Conservation (phyloP, 164 flowering plant genomes). For the Taxillus chinensis region DNA sequence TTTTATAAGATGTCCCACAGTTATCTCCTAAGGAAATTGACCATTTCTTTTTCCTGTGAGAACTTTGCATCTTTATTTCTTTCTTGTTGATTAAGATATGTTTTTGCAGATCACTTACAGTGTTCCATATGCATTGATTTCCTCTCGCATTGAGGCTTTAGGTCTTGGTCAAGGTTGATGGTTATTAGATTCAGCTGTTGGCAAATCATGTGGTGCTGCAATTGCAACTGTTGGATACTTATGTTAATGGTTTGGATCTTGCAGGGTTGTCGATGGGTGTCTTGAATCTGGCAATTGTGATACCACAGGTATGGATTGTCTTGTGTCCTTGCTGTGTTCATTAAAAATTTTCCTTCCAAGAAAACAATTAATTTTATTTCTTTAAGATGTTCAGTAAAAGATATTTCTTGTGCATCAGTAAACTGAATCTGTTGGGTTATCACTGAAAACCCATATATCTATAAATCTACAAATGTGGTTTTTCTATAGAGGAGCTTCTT, state of each 20-base stretch:
- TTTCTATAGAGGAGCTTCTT: no score
- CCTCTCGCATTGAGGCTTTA: constrained; percentile 66
- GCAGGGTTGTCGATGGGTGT: constrained; percentile 97
- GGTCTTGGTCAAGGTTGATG: constrained; percentile 93
- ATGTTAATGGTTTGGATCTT: constrained; percentile 13
- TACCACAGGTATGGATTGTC: constrained; percentile 70
- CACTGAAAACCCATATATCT: no score
- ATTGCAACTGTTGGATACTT: constrained; percentile 1
- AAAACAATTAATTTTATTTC: background rate
- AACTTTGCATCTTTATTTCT: background rate
- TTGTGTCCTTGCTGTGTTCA: background rate
- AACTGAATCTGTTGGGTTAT: no score
- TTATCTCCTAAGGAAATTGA: no score
- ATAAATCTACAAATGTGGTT: no score
- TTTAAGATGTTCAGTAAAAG: background rate
- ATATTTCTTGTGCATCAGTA: no score
- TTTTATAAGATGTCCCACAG: background rate
- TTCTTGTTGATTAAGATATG: background rate
- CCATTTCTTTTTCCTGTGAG: background rate
- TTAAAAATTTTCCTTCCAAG: background rate
- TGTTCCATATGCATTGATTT: constrained; percentile 86
- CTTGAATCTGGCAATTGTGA: constrained; percentile 78
- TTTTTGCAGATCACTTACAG: constrained; percentile 83
- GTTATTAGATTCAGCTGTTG: background rate
- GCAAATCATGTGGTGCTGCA: background rate